These are phyloP conservation scores for Helotiales sp. DNA, from an alignment of 2,329 filamentous ascomycete genomes.

Conservation along the genomic window DNA sequence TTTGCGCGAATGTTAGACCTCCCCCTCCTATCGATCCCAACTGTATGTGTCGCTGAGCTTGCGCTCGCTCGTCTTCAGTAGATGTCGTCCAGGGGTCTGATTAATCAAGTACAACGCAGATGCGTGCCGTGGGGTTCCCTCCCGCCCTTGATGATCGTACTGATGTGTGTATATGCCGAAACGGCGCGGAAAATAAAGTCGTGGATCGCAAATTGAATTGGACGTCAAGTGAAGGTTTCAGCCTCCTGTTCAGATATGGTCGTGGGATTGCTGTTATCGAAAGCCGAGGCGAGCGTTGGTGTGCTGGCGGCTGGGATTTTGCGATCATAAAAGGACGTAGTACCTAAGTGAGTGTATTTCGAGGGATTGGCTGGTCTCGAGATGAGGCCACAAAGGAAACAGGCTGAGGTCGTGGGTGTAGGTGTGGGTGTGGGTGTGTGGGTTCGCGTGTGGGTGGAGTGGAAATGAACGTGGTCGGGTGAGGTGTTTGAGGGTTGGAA, in stretches of 20 bases:
- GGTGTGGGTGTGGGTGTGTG: conserved; percentile 12
- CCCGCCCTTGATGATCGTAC: conserved; percentile 15
- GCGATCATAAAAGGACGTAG: conserved; percentile 6
- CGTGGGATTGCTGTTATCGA: conserved; percentile 25
- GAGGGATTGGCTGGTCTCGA: conserved; percentile 21
- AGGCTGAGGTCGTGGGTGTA: conserved; percentile 13
- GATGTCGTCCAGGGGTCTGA: conserved; percentile 21
- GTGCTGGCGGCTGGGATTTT: conserved; percentile 4
- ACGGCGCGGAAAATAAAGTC: conserved; percentile 22
- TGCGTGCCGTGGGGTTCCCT: conserved; percentile 14
- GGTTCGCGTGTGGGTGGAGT: conserved; percentile 12
- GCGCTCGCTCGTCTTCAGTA: conserved; percentile 30
- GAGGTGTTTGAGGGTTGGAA: conserved; percentile 11
- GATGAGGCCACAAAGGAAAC: conserved; percentile 26
- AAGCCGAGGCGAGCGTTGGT: conserved; percentile 24
- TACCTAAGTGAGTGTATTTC: conserved; percentile 9
- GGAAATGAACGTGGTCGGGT: neutral
- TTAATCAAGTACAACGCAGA: conserved; percentile 4
- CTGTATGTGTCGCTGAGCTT: conserved; percentile 34
- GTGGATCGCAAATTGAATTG: conserved; percentile 30
- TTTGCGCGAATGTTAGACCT: conserved; percentile 30
- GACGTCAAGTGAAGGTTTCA: conserved; percentile 34
- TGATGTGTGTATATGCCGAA: conserved; percentile 24
- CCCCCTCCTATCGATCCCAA: conserved; percentile 35
- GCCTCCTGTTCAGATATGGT: conserved; percentile 28